These are phyloP conservation scores for Aurinia saxatilis DNA, from an alignment of 345 rosid species.

Conservation along the genomic window DNA sequence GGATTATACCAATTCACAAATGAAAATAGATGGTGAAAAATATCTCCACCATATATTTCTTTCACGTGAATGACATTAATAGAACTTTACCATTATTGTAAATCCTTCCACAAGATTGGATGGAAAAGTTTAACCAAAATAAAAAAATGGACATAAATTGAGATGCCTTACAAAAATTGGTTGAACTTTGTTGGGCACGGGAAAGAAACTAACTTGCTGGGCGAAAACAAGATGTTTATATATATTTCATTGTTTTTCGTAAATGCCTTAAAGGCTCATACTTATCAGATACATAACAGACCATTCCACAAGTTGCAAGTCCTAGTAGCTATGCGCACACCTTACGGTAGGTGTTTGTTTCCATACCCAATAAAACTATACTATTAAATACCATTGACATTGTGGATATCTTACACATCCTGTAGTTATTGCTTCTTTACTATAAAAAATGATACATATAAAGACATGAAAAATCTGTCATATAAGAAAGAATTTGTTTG, in stretches of 20 bases:
- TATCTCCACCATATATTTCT: background rate
- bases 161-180: background rate
- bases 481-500: no score
- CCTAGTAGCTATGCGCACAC: no score
- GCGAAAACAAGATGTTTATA: slow-evolving; percentile 3
- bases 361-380: slow-evolving; percentile 6
- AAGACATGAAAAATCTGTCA: background rate
- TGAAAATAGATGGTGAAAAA: background rate
- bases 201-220: background rate
- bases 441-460: background rate
- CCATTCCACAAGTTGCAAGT: slow-evolving; percentile 6
- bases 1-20: background rate
- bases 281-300: background rate
- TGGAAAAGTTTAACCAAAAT: background rate
- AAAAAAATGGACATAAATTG: background rate
- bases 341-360: background rate
- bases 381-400: background rate
- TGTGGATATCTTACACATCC: background rate
- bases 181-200: background rate
- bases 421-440: background rate
- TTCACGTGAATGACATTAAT: slow-evolving; percentile 7
- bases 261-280: background rate
- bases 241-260: no score
- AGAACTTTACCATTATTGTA: background rate
- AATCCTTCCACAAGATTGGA: background rate